phyloP scores from a whole-genome alignment of 2,329 filamentous ascomycete genomes.

The Colletotrichum magnum region DNA sequence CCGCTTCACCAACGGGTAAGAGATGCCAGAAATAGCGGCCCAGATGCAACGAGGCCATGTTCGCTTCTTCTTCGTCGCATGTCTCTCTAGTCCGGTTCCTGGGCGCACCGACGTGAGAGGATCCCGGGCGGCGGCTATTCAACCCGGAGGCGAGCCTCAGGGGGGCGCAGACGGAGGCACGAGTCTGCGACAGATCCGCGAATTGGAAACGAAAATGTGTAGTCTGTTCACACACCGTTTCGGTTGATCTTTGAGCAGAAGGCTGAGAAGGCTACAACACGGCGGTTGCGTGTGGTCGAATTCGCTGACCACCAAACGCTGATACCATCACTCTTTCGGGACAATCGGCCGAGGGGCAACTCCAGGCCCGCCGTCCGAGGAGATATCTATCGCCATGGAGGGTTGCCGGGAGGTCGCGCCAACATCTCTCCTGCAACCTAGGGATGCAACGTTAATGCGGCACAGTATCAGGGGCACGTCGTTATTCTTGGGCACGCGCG shows the following conservation, averaged over 20 bases:
- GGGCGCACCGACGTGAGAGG: constrained; percentile 14
- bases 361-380: constrained; percentile 6
- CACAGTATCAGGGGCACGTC: neutral
- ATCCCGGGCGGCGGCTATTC: constrained; percentile 20
- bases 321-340: neutral
- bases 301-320: neutral
- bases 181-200: constrained; percentile 40
- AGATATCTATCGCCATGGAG: neutral
- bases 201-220: constrained; percentile 38
- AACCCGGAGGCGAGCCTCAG: constrained; percentile 6
- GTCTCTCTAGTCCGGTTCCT: neutral
- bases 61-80: constrained; percentile 6
- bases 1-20: neutral
- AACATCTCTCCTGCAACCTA: neutral
- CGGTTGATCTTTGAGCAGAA: constrained; percentile 16
- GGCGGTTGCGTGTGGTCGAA: neutral
- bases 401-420: neutral
- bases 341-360: constrained; percentile 4
- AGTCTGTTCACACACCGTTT: constrained; percentile 34
- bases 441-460: constrained; percentile 2
- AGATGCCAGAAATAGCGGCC: neutral
- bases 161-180: constrained; percentile 11
- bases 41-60: constrained; percentile 2
- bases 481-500: constrained; percentile 13
- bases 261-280: constrained; percentile 6